Percentiles rank a stretch among this genome's conserved stretches.
These are phyloP conservation scores for Fusarium floridanum DNA, from an alignment of 2,329 filamentous ascomycete species.

Conservation along the genomic window DNA sequence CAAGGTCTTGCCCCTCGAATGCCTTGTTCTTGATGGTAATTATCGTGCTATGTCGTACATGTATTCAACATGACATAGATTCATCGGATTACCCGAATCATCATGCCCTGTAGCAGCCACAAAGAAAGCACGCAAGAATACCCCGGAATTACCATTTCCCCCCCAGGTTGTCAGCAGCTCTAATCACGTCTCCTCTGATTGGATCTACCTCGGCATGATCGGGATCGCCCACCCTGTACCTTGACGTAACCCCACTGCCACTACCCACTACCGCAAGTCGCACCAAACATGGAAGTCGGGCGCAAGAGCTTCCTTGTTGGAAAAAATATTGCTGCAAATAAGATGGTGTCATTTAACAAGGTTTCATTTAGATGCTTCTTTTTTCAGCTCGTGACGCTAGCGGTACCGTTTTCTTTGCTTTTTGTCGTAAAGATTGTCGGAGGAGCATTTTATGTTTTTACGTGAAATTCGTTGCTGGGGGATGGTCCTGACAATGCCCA, in stretches of 20 bases:
- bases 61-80: not conserved
- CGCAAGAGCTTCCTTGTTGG: not conserved
- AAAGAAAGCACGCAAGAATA: conserved; percentile 3
- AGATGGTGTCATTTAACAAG: not conserved
- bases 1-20: not conserved
- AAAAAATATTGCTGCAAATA: not conserved
- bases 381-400: not conserved
- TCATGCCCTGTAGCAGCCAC: not conserved
- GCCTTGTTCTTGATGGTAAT: not conserved
- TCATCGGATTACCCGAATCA: not conserved
- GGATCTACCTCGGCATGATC: not conserved
- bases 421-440: not conserved
- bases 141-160: not conserved
- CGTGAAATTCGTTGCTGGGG: conserved; percentile 15
- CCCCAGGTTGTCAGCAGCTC: not conserved
- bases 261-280: not conserved
- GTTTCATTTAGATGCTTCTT: not conserved
- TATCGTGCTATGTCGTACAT: not conserved
- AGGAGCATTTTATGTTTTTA: not conserved
- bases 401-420: not conserved
- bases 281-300: not conserved
- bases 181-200: not conserved
- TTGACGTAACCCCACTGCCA: not conserved
- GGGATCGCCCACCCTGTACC: conserved; percentile 5
- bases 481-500: conserved; percentile 49